Evolutionary conservation across 331 rosid species (phyloP).

Genomic region (Acacia pycnantha): DNA sequence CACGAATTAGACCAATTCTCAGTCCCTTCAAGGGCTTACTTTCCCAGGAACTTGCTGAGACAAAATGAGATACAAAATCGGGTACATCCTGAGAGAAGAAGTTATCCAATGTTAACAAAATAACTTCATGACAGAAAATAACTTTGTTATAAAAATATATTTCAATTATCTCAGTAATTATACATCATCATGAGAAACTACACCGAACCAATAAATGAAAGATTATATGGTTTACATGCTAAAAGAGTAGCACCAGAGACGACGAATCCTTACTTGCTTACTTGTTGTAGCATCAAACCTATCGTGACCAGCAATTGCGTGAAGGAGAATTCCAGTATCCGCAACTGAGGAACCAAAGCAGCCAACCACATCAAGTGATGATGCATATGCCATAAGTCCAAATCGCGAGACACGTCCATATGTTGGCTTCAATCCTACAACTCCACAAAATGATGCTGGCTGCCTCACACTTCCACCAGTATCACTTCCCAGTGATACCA

Average conservation of each 20-base stretch:
- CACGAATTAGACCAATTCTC: slow-evolving; percentile 80
- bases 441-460: slow-evolving; percentile 98
- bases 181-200: slow-evolving; percentile 2
- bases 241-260: neutral
- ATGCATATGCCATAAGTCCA: slow-evolving; percentile 97
- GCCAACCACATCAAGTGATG: slow-evolving; percentile 96
- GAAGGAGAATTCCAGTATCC: slow-evolving; percentile 91
- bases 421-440: slow-evolving; percentile 95
- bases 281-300: slow-evolving; percentile 89
- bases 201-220: slow-evolving; percentile 11
- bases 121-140: slow-evolving; percentile 22
- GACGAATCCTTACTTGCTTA: slow-evolving; percentile 57
- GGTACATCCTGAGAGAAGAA: slow-evolving; percentile 69
- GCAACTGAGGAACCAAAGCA: slow-evolving; percentile 91
- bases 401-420: slow-evolving; percentile 95
- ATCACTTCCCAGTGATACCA: slow-evolving; percentile 93
- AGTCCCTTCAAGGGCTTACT: slow-evolving; percentile 92
- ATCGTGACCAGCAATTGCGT: slow-evolving; percentile 87
- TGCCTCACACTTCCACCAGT: slow-evolving; percentile 99
- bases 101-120: slow-evolving; percentile 21
- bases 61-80: slow-evolving; percentile 52
- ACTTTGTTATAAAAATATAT: neutral
- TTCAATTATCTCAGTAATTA: slow-evolving; percentile 6
- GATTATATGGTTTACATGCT: neutral
- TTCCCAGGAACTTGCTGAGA: slow-evolving; percentile 45